Percentiles rank a stretch among this genome's conserved stretches.
Evolutionary conservation across 163 green algal species (phyloP).

Genomic region (Trebouxia gelatinosa): DNA sequence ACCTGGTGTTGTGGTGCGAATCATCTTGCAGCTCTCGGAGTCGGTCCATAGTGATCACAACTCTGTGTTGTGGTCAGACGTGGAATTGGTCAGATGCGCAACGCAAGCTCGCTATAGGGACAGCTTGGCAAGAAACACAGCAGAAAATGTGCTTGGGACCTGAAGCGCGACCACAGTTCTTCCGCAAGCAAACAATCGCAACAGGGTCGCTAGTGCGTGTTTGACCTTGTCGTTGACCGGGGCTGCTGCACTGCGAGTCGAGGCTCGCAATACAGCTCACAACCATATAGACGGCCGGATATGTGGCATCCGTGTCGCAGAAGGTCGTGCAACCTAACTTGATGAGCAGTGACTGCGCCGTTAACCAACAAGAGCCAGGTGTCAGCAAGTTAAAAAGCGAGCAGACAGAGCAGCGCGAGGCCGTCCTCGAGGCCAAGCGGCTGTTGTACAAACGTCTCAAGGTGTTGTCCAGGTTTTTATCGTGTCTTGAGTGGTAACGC

Average conservation of each 20-base stretch:
- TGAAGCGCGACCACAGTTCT: neutral
- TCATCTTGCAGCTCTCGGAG: slow-evolving; percentile 6
- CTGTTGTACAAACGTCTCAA: slow-evolving; percentile 22
- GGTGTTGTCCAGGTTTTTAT: neutral
- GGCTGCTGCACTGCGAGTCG: too few relatives aligned
- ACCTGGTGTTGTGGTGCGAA: neutral
- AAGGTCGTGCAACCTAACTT: neutral
- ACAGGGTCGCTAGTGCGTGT: too few relatives aligned
- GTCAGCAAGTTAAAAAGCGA: neutral
- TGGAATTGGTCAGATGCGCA: too few relatives aligned
- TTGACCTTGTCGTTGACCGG: too few relatives aligned
- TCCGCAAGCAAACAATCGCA: neutral
- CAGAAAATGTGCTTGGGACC: neutral
- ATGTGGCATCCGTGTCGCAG: neutral
- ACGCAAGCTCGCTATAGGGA: neutral
- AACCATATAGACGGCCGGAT: neutral
- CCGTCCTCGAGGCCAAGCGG: neutral
- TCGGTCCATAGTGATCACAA: neutral
- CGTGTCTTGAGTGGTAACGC: neutral
- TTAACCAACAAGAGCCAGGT: neutral
- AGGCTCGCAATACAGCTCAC: neutral
- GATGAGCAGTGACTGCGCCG: neutral
- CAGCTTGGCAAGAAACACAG: neutral
- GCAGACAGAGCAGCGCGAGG: neutral
- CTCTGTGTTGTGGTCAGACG: too few relatives aligned